Evolutionary conservation across 2,329 filamentous ascomycete species (phyloP).

Genomic region (Xylaria sp.): DNA sequence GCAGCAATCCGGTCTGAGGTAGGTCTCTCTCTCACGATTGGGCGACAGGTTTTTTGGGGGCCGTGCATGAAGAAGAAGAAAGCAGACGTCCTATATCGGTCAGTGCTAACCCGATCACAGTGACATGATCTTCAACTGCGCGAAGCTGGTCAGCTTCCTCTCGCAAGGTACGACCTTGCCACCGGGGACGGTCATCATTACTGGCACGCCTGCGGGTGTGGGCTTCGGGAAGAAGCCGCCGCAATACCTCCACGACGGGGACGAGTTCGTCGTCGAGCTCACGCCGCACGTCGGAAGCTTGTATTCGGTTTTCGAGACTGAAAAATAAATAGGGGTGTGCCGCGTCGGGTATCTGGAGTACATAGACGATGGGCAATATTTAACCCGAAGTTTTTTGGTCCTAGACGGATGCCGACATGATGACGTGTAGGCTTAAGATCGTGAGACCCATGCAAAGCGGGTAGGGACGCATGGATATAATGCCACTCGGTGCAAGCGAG

Average conservation of each 20-base stretch:
- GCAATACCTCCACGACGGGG: constrained; percentile 42
- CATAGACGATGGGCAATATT: background rate
- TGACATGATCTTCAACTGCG: constrained; percentile 24
- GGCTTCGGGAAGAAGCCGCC: constrained; percentile 43
- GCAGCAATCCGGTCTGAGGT: constrained; percentile 46
- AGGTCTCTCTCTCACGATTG: constrained; percentile 8
- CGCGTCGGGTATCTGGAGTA: background rate
- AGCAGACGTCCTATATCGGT: constrained; percentile 26
- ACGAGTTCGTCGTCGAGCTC: constrained; percentile 49
- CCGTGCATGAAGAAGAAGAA: constrained; percentile 1
- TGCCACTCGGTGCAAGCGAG: constrained; percentile 15
- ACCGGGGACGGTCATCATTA: constrained; percentile 46
- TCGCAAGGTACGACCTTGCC: constrained; percentile 48
- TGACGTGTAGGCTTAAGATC: constrained; percentile 16
- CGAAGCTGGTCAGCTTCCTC: constrained; percentile 45
- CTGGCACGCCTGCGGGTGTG: constrained; percentile 47
- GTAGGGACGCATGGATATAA: constrained; percentile 10
- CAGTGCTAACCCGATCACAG: constrained; percentile 35
- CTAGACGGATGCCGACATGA: constrained; percentile 2
- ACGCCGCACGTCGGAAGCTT: constrained; percentile 47
- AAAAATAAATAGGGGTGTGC: constrained; percentile 38
- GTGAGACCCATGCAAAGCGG: constrained; percentile 14
- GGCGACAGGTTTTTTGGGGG: background rate
- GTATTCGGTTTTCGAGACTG: constrained; percentile 42
- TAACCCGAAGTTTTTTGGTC: background rate